Base-by-base conservation (phyloP, 2,329 filamentous ascomycete genomes). In the Colletotrichum cereale region DNA sequence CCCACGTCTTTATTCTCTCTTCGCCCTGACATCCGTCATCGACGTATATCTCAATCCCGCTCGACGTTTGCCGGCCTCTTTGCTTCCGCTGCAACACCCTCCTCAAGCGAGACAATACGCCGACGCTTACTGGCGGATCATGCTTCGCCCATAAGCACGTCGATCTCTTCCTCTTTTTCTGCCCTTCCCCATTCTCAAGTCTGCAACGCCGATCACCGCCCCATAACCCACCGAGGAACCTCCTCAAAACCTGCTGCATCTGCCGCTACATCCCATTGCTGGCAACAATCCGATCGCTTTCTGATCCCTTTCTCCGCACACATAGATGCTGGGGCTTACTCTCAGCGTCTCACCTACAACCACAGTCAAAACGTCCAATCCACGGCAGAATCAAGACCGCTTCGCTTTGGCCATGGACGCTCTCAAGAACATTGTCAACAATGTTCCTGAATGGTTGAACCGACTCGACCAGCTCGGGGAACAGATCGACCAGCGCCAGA, bases 401-500 rank as follows among this genome's bases (percentile, higher is more conserved):
- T 73, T 75, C 75, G 76, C 77, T 62, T 83, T 84, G 81, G 82
- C 84, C 73, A 87, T 88, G 81, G 89, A 91, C 71, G 86, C 89
- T 36, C 80, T 92, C 66, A 85, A 82, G 66, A 86, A 85, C 70
- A 82, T 92, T 47, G 82, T 84, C 65, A 82, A 79, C 74, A 88
- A 90, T 71, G 84, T 90, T 52, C 90, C 89, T 21, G 85, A 87
- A 77, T 92, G 90, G 90, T 81, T 88, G 47, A 82, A 82, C 70
- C 85, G 87, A 29, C 84, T 92, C 55, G 87, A 90, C 73, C 86
- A 90, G 62, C 84, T 92, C 68, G 90, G 85, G 76, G 83, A 84
- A 71, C 86, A 91, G 78, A 90, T 92, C 70, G 86, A 89, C 70
- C 83, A 87, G 76, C 88, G 90, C 70, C 90, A 92, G 81, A 80